These are phyloP conservation scores for Metrosideros polymorpha DNA, from an alignment of 441 rosid genomes.

Conservation along the genomic window DNA sequence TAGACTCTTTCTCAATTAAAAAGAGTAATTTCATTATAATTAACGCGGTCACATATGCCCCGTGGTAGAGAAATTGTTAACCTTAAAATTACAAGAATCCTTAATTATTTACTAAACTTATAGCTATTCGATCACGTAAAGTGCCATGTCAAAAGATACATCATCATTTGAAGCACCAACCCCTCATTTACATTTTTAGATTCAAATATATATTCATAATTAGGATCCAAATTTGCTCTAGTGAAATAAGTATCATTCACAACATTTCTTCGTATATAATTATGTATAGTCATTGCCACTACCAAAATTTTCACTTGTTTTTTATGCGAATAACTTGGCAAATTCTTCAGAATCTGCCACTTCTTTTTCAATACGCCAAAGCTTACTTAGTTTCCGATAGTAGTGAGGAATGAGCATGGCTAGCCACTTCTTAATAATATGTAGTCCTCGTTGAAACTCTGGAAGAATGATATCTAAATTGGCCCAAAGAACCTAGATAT, in stretches of 20 bases:
- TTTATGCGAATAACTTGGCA: neutral
- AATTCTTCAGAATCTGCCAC: neutral
- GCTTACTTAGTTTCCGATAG: neutral
- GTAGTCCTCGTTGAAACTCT: neutral
- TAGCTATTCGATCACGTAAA: neutral
- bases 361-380: neutral
- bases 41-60: neutral
- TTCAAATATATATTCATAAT: neutral
- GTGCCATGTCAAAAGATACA: neutral
- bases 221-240: neutral
- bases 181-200: neutral
- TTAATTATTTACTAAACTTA: neutral
- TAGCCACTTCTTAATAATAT: neutral
- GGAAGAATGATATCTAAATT: neutral
- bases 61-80: neutral
- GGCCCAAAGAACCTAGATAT: neutral
- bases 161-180: neutral
- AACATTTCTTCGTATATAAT: neutral
- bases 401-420: neutral
- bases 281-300: neutral
- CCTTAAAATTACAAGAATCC: neutral
- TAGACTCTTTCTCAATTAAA: neutral
- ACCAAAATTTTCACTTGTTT: neutral
- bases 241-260: neutral
- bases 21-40: neutral